Percentiles rank a stretch among this genome's conserved stretches.
Evolutionary conservation across 1,139 yeast species (phyloP).

Genomic region (Barnettozyma hawaiiensis): DNA sequence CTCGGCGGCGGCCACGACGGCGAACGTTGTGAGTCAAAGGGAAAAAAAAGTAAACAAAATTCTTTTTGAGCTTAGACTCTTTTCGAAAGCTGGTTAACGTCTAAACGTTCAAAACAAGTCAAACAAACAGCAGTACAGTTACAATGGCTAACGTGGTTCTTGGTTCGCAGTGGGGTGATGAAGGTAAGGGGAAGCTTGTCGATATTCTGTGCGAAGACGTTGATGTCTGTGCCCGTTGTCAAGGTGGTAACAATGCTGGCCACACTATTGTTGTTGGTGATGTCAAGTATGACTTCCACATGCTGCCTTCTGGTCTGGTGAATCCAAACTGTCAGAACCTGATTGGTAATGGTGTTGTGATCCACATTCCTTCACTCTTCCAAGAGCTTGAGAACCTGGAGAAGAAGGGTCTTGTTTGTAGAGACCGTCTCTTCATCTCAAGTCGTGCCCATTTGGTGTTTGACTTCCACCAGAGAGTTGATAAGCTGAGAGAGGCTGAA

Average conservation of each 20-base stretch:
- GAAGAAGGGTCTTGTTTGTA: slow-evolving; percentile 72
- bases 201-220: slow-evolving; percentile 89
- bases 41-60: background rate
- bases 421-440: slow-evolving; percentile 77
- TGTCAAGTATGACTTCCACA: slow-evolving; percentile 92
- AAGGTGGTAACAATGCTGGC: slow-evolving; percentile 99
- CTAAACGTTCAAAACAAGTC: slow-evolving; percentile 8
- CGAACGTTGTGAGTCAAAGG: background rate
- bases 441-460: slow-evolving; percentile 95
- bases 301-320: slow-evolving; percentile 95
- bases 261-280: slow-evolving; percentile 93
- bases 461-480: slow-evolving; percentile 96
- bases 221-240: slow-evolving; percentile 97
- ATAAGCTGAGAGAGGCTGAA: slow-evolving; percentile 91
- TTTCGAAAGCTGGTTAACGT: slow-evolving; percentile 9
- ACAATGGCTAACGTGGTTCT: slow-evolving; percentile 63
- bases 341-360: slow-evolving; percentile 94
- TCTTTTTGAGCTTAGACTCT: background rate
- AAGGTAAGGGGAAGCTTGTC: slow-evolving; percentile 97
- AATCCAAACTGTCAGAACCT: slow-evolving; percentile 86
- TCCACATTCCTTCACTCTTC: slow-evolving; percentile 91
- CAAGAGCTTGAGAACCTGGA: slow-evolving; percentile 78
- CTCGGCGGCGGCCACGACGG: no score
- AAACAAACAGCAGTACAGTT: background rate
- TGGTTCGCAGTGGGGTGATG: slow-evolving; percentile 99